Conservation (phyloP, 2,329 filamentous ascomycete species). For the Emericellopsis cladophorae region DNA sequence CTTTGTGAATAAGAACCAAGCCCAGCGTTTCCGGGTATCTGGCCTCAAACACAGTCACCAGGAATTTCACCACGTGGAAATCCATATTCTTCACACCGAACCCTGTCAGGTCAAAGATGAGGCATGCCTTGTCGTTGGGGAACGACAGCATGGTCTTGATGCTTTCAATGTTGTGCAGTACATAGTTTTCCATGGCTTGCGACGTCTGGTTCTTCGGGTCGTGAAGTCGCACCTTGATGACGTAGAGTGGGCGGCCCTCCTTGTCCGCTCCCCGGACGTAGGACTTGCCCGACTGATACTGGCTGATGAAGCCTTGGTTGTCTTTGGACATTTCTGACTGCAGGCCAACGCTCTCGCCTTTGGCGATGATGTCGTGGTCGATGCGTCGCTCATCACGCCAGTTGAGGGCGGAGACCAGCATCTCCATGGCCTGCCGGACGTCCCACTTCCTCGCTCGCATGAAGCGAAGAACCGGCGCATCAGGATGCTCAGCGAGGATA, state of each 20-base stretch:
- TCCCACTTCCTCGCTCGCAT: slow-evolving; percentile 26
- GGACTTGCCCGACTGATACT: slow-evolving; percentile 23
- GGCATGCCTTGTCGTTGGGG: slow-evolving; percentile 5
- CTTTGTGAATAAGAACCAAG: slow-evolving; percentile 59
- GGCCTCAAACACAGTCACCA: slow-evolving; percentile 69
- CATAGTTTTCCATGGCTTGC: slow-evolving; percentile 21
- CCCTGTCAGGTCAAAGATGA: slow-evolving; percentile 62
- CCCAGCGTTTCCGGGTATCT: slow-evolving; percentile 67
- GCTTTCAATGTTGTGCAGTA: slow-evolving; percentile 26
- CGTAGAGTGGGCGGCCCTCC: slow-evolving; percentile 19
- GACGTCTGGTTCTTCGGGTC: slow-evolving; percentile 16
- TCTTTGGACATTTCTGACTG: slow-evolving; percentile 9
- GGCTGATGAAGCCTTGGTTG: slow-evolving; percentile 21
- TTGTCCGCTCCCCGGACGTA: slow-evolving; percentile 23
- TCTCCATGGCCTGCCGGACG: slow-evolving; percentile 21
- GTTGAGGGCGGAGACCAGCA: slow-evolving; percentile 21
- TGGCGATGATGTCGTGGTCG: slow-evolving; percentile 15
- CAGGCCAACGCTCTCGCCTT: slow-evolving; percentile 19
- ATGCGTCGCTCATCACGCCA: slow-evolving; percentile 21
- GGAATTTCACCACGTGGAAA: slow-evolving; percentile 64
- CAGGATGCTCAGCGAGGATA: slow-evolving; percentile 20
- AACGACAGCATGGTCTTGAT: slow-evolving; percentile 13
- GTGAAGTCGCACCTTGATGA: slow-evolving; percentile 20
- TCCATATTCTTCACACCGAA: slow-evolving; percentile 67
- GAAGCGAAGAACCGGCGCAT: slow-evolving; percentile 23